Base-by-base conservation (phyloP, 2,329 filamentous ascomycete species). In the Xylariomycetidae sp. region DNA sequence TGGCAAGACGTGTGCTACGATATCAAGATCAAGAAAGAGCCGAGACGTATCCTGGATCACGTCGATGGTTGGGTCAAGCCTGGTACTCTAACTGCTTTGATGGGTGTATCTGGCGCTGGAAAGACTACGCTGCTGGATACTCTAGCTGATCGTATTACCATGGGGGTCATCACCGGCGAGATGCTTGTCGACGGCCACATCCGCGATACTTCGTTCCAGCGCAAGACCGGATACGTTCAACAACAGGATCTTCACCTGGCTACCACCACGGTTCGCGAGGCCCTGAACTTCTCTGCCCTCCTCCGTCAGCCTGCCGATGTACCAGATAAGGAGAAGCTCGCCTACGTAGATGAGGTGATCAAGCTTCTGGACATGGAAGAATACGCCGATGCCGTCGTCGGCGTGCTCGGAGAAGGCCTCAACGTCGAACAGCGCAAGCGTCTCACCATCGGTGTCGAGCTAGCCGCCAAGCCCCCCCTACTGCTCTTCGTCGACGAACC, bases 11-110 rank as follows among this genome's bases (percentile, higher is more conserved):
- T 94, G 2, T 88, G 82, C 63, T 95, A 76, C 50, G 72, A 80
- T 39, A 68, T 80, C 57, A 82, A 85, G 58, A 88, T 94, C 63
- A 94, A 94, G 67, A 69, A 70, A 11, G 78, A 90, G 49, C 64
- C 71, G 2, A 76, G 88, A 12, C 78, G 82, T 27, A 85, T 96
- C 50, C 67, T 96, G 38, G 82, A 95, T 49, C 70, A 92, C 42
- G 85, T 95, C 10, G 85, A 94, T 53, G 89, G 89, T 22, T 96
- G 87, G 85, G 88, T 96, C 39, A 92, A 94, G 61, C 89, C 89
- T 3, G 89, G 89, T 39, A 94, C 87, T 12, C 60, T 94, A 34
- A 95, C 88, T 10, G 88, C 87, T 25, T 70, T 94, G 3, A 95
- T 95, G 88, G 85, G 88, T 64, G 86, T 89, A 6, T 88, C 84